These are phyloP conservation scores for Exidia glandulosa DNA, from an alignment of 768 basidiomycete species.

Conservation along the genomic window DNA sequence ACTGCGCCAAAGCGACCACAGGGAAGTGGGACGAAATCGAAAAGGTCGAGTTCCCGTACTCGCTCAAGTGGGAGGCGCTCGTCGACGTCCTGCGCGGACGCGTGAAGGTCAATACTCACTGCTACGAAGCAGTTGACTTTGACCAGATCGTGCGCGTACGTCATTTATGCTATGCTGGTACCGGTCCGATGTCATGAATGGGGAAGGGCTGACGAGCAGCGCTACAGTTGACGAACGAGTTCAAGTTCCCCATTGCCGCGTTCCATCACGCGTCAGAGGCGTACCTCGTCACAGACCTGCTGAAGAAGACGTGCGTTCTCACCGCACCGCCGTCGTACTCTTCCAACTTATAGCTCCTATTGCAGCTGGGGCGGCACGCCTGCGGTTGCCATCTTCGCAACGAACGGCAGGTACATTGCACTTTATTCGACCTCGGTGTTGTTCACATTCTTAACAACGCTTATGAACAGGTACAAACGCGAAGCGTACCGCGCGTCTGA, in stretches of 20 bases:
- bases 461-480: conserved; percentile 38
- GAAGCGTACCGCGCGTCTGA: conserved; percentile 45
- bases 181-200: conserved; percentile 27
- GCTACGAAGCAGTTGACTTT: no score
- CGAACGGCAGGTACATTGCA: conserved; percentile 33
- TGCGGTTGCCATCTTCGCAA: conserved; percentile 62
- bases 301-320: conserved; percentile 58
- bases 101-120: conserved; percentile 47
- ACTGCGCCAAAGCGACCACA: conserved; percentile 39
- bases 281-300: conserved; percentile 65
- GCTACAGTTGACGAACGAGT: conserved; percentile 69
- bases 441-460: not conserved
- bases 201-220: conserved; percentile 41
- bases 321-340: not conserved
- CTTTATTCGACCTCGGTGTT: not conserved
- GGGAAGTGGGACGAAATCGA: conserved; percentile 34
- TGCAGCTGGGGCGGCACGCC: conserved; percentile 34
- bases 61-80: conserved; percentile 58
- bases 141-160: not conserved
- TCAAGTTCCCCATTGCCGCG: conserved; percentile 62
- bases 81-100: conserved; percentile 63
- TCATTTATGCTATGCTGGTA: conserved; percentile 11
- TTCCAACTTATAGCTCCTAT: no score
- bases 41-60: conserved; percentile 47
- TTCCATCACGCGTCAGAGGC: conserved; percentile 76